Base-by-base conservation (phyloP, 108 stramenopile species). In the Cyclostephanos invisitatus region DNA sequence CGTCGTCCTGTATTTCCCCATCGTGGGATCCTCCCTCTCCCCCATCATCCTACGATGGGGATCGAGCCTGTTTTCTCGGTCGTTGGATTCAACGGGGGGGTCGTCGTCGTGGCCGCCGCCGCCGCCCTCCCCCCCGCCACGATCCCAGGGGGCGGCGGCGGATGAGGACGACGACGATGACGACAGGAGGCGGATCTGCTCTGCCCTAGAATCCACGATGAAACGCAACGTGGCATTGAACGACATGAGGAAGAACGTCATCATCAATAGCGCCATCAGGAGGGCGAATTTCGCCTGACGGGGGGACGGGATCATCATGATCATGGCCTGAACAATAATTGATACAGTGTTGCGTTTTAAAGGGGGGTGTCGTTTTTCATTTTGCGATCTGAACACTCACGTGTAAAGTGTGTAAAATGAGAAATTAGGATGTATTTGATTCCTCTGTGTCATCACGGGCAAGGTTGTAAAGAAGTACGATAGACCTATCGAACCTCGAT, bases 161-260 rank as follows among this genome's bases (percentile, higher is more conserved):
- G 51, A 20, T 1, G n/a, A 51, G 1, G 51, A 51, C 20, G 51
- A 18, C 22, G 51, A 20, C 22, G 51, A 51, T 7, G n/a, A 20
- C 22, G 51, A 51, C 6, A 14, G 7, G 7, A 24, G 25, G 53
- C 27, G 25, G 25, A 27, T 32, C 29, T 5, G 7, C 56, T 28
- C 44, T 21, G 17, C 29, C 47, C 47, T 36, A 2, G 42, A 22
- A 42, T 65, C 47, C 9, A 65, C 50, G 20, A 65, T 48, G 46
- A 47, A 65, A n/a, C 64, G 64, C 24, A 65, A 28, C 3, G 64
- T 65, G 24, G 64, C 64, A 48, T 65, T 65, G 47, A 65, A 65
- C 0, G 49, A 51, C 21, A 17, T 24, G 6, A 65, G 25, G 38
- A 65, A 65, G 42, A 47, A 25, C 6, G 64, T 65, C 48, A 44